Percentiles rank a stretch among this genome's conserved stretches.
Conservation (phyloP, 768 basidiomycete genomes). For the Aureoboletus auriporus region DNA sequence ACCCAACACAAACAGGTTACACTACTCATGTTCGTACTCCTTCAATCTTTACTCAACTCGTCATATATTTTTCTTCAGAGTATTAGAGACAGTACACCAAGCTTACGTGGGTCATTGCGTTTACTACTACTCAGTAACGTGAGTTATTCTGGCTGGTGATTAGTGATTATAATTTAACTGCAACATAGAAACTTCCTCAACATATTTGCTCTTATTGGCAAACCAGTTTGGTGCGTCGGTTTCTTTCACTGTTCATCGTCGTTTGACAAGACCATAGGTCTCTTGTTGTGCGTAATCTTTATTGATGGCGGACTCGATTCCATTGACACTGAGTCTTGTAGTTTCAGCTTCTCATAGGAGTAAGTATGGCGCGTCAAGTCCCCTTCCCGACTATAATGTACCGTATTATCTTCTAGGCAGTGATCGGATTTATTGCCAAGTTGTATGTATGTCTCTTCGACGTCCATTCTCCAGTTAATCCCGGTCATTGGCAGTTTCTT, state of each 20-base stretch:
- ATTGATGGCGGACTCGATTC: conserved; percentile 1
- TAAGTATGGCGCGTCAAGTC: conserved; percentile 13
- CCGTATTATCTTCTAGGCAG: conserved; percentile 31
- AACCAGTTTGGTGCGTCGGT: conserved; percentile 42
- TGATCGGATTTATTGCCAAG: conserved; percentile 57
- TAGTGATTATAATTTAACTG: conserved; percentile 1
- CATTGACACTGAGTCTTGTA: conserved; percentile 9
- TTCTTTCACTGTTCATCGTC: neutral
- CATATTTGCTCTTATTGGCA: conserved; percentile 32
- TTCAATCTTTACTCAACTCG: neutral
- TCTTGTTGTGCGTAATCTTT: conserved; percentile 38
- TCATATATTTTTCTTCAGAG: conserved; percentile 28
- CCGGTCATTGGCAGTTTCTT: conserved; percentile 39
- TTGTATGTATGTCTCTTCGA: conserved; percentile 33
- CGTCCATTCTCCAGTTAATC: neutral
- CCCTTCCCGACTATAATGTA: neutral
- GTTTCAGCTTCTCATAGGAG: conserved; percentile 44
- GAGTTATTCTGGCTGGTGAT: conserved; percentile 13
- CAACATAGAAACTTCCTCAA: conserved; percentile 38
- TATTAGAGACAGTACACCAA: conserved; percentile 46
- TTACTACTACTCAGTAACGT: conserved; percentile 56
- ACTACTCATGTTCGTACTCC: conserved; percentile 28
- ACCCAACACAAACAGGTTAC: conserved; percentile 23
- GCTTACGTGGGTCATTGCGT: conserved; percentile 47
- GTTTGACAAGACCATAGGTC: conserved; percentile 37